Evolutionary conservation across 306 rosid species (phyloP).

Genomic region (Prosopis cineraria): DNA sequence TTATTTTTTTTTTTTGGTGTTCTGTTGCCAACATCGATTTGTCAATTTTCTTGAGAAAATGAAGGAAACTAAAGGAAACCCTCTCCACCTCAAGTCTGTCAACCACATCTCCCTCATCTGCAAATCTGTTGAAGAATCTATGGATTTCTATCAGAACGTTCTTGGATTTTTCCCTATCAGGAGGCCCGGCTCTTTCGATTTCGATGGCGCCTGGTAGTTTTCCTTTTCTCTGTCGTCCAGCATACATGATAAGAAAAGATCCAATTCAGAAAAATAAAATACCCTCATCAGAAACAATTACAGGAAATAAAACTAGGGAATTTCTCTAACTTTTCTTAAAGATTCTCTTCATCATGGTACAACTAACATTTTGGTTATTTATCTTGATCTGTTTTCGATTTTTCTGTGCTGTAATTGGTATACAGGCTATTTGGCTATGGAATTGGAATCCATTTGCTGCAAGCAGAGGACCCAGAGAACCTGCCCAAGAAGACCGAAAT

Average conservation of each 20-base stretch:
- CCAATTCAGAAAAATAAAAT: not conserved
- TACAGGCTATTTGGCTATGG: slow-evolving; percentile 82
- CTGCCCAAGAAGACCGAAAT: slow-evolving; percentile 62
- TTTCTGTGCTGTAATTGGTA: not conserved
- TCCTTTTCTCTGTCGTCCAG: not conserved
- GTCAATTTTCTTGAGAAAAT: slow-evolving; percentile 36
- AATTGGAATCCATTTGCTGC: slow-evolving; percentile 84
- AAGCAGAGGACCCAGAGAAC: slow-evolving; percentile 55
- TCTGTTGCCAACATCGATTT: not conserved
- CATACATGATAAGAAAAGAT: not conserved
- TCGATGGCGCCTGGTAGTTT: slow-evolving; percentile 88
- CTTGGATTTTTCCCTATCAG: slow-evolving; percentile 84
- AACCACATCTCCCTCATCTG: slow-evolving; percentile 87
- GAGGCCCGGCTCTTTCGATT: slow-evolving; percentile 87
- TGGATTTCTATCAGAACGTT: slow-evolving; percentile 70
- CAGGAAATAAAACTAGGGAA: no score
- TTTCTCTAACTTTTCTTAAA: not conserved
- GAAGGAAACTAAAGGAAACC: slow-evolving; percentile 77
- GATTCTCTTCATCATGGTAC: not conserved
- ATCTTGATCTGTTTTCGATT: not conserved
- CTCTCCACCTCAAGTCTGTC: slow-evolving; percentile 78
- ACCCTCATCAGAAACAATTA: no score
- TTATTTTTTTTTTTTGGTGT: not conserved
- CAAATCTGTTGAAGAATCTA: slow-evolving; percentile 63
- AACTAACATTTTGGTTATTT: not conserved